phyloP scores from a whole-genome alignment of 2,329 filamentous ascomycete species.

The Phialemonium atrogriseum region DNA sequence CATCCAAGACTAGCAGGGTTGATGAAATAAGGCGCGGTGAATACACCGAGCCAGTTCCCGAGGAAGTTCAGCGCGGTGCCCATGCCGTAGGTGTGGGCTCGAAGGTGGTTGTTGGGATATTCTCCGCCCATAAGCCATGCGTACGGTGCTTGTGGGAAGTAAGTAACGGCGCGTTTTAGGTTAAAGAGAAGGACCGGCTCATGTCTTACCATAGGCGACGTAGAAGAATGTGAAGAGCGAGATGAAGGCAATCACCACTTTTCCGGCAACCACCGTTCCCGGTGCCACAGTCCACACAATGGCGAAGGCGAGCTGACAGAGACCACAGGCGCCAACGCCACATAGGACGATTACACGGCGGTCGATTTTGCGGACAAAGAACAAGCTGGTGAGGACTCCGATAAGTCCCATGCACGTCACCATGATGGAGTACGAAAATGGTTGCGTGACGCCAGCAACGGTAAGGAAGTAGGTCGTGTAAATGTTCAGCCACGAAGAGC shows the following conservation, averaged over 20 bases:
- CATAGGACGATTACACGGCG: slow-evolving; percentile 21
- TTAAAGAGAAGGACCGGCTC: background rate
- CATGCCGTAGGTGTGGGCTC: slow-evolving; percentile 28
- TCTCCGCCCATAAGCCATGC: slow-evolving; percentile 31
- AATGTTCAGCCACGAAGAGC: slow-evolving; percentile 15
- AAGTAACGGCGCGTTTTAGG: background rate
- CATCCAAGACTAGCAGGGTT: slow-evolving; percentile 29
- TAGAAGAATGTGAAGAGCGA: slow-evolving; percentile 25
- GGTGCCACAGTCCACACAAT: slow-evolving; percentile 21
- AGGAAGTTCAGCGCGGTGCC: slow-evolving; percentile 29
- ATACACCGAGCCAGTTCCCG: slow-evolving; percentile 28
- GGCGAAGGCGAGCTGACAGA: slow-evolving; percentile 23
- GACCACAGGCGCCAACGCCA: slow-evolving; percentile 21
- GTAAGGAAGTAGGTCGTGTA: slow-evolving; percentile 24
- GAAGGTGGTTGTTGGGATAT: slow-evolving; percentile 28
- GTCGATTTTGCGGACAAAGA: slow-evolving; percentile 20
- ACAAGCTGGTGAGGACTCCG: slow-evolving; percentile 20
- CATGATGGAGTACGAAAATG: slow-evolving; percentile 25
- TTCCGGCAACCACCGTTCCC: slow-evolving; percentile 13
- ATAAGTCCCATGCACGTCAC: slow-evolving; percentile 24
- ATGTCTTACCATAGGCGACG: slow-evolving; percentile 20
- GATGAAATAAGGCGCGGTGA: slow-evolving; percentile 33
- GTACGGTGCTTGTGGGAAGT: slow-evolving; percentile 23
- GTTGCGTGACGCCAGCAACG: slow-evolving; percentile 21
- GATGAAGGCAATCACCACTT: slow-evolving; percentile 22